These are phyloP conservation scores for Kodamaea plutei DNA, from an alignment of 1,139 yeast species.

Conservation along the genomic window DNA sequence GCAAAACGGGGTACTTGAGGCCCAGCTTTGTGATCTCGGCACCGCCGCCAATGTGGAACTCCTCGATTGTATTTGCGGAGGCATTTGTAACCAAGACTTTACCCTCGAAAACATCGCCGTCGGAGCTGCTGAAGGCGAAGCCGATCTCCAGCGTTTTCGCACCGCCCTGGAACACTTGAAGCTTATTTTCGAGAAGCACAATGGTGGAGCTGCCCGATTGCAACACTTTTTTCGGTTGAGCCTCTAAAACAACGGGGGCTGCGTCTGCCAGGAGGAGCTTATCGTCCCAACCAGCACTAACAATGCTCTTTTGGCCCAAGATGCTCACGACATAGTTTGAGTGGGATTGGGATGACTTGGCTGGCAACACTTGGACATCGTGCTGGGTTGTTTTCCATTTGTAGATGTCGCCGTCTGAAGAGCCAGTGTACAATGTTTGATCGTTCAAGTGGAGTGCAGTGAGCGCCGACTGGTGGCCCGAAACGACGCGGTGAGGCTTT, in stretches of 20 bases:
- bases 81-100: slow-evolving; percentile 51
- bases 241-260: slow-evolving; percentile 31
- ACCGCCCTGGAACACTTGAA: slow-evolving; percentile 32
- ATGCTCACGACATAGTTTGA: slow-evolving; percentile 54
- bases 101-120: slow-evolving; percentile 27
- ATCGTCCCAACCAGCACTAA: slow-evolving; percentile 88
- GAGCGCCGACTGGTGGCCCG: slow-evolving; percentile 81
- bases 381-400: slow-evolving; percentile 47
- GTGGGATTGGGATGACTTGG: slow-evolving; percentile 34
- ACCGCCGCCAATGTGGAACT: slow-evolving; percentile 19
- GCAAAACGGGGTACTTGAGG: slow-evolving; percentile 40
- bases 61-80: slow-evolving; percentile 31
- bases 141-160: slow-evolving; percentile 20
- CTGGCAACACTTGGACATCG: slow-evolving; percentile 29
- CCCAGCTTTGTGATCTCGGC: slow-evolving; percentile 11
- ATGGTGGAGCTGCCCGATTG: slow-evolving; percentile 24
- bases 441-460: slow-evolving; percentile 41
- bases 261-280: slow-evolving; percentile 48
- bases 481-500: slow-evolving; percentile 42
- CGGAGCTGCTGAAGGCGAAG: slow-evolving; percentile 38
- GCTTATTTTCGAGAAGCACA: slow-evolving; percentile 47
- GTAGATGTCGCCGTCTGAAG: slow-evolving; percentile 74
- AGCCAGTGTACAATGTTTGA: slow-evolving; percentile 55
- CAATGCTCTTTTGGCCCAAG: slow-evolving; percentile 24
- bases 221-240: slow-evolving; percentile 63